Percentiles rank a stretch among this genome's conserved stretches.
These are phyloP conservation scores for Pythium graminicola DNA, from an alignment of 352 stramenopile species.

Conservation along the genomic window DNA sequence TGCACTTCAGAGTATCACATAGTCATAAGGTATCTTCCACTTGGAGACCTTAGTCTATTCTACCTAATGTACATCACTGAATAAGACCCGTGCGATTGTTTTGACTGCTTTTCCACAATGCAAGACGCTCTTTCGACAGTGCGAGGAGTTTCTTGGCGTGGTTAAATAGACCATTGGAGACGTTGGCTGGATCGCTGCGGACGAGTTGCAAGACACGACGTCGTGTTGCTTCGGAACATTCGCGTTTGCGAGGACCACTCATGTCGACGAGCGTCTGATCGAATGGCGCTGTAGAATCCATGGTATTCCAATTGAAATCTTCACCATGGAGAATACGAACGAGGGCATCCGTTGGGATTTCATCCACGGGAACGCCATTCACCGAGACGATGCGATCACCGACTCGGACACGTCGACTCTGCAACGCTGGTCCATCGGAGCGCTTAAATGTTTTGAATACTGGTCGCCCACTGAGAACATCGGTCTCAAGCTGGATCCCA, in stretches of 20 bases:
- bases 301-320: neutral
- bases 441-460: conserved; percentile 35
- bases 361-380: conserved; percentile 23
- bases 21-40: conserved; percentile 5
- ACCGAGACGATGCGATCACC: conserved; percentile 28
- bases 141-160: conserved; percentile 13
- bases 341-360: conserved; percentile 28
- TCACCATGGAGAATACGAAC: conserved; percentile 20
- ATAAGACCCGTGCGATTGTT: neutral
- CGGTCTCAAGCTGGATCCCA: conserved; percentile 34
- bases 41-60: neutral
- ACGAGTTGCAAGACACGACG: conserved; percentile 11
- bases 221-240: neutral
- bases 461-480: conserved; percentile 24
- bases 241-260: neutral
- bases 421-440: conserved; percentile 15
- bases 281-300: neutral
- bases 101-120: conserved; percentile 15
- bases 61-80: neutral
- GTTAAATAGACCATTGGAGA: neutral
- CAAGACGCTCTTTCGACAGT: conserved; percentile 6
- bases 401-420: neutral
- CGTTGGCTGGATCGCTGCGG: neutral
- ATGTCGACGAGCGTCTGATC: neutral
- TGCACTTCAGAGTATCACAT: conserved; percentile 58